Evolutionary conservation across 2,329 filamentous ascomycete species (phyloP).

Genomic region (Microdochium bolleyi): DNA sequence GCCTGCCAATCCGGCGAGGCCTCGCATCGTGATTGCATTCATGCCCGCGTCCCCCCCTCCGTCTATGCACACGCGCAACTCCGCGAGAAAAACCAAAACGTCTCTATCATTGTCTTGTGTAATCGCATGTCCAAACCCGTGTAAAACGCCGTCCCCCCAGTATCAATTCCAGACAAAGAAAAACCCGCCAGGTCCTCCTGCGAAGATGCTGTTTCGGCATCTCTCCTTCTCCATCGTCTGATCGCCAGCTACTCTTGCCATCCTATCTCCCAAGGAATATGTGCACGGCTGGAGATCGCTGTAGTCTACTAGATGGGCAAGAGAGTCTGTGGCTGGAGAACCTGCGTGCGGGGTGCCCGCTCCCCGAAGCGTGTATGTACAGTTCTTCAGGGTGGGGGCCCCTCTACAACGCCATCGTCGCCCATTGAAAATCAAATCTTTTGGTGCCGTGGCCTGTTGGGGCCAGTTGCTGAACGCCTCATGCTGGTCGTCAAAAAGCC

Average conservation of each 20-base stretch:
- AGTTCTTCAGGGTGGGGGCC: background rate
- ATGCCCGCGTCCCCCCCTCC: background rate
- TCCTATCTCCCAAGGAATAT: background rate
- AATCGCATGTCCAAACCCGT: background rate
- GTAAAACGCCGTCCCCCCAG: background rate
- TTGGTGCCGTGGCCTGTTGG: background rate
- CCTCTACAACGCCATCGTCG: background rate
- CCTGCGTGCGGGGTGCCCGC: background rate
- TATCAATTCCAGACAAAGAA: background rate
- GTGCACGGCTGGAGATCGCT: background rate
- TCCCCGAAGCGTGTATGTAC: background rate
- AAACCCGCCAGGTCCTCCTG: background rate
- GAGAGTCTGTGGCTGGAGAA: background rate
- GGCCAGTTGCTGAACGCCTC: background rate
- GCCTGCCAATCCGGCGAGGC: too few species aligned
- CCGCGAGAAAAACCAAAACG: background rate
- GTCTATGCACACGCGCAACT: background rate
- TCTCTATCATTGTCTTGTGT: background rate
- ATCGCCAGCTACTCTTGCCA: background rate
- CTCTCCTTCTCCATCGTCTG: too few species aligned
- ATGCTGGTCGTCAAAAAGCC: background rate
- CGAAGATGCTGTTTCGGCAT: background rate
- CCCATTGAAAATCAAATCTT: background rate
- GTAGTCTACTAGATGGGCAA: background rate
- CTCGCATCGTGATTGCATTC: too few species aligned